Percentiles rank a stretch among this genome's conserved stretches.
Evolutionary conservation across 2,329 filamentous ascomycete species (phyloP).

Genomic region (Harringtonia lauricola): DNA sequence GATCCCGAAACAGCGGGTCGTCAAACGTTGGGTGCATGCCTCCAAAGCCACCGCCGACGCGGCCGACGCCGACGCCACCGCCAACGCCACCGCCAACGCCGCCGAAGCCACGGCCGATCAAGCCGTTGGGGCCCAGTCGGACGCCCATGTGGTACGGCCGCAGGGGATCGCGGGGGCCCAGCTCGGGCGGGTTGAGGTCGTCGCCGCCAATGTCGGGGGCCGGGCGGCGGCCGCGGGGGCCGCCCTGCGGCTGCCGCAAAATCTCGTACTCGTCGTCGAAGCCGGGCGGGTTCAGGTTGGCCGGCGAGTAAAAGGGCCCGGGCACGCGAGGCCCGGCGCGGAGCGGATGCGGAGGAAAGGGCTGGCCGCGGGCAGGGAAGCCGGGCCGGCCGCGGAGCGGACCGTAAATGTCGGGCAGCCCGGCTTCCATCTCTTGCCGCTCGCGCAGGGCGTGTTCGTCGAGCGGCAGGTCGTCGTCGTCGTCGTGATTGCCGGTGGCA

Average conservation of each 20-base stretch:
- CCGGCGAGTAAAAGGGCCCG: constrained; percentile 64
- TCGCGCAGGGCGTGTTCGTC: constrained; percentile 27
- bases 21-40: constrained; percentile 97
- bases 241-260: constrained; percentile 50
- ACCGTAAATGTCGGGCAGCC: too few relatives aligned
- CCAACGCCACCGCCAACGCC: constrained; percentile 52
- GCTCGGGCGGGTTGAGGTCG: constrained; percentile 76
- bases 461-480: constrained; percentile 17
- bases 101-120: too few relatives aligned
- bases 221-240: constrained; percentile 10
- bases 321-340: constrained; percentile 50
- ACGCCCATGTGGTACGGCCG: too few relatives aligned
- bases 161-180: constrained; percentile 79
- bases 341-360: constrained; percentile 38
- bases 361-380: constrained; percentile 18
- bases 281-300: too few relatives aligned
- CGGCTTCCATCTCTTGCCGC: too few relatives aligned
- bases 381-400: too few relatives aligned
- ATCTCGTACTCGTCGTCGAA: constrained; percentile 93
- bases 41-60: constrained; percentile 48
- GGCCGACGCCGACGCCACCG: constrained; percentile 37
- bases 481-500: too few relatives aligned
- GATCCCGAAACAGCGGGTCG: constrained; percentile 69
- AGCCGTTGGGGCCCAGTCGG: too few relatives aligned
- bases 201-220: constrained; percentile 59